These are phyloP conservation scores for Sporothrix schenckii DNA, from an alignment of 2,329 filamentous ascomycete species.

Conservation along the genomic window DNA sequence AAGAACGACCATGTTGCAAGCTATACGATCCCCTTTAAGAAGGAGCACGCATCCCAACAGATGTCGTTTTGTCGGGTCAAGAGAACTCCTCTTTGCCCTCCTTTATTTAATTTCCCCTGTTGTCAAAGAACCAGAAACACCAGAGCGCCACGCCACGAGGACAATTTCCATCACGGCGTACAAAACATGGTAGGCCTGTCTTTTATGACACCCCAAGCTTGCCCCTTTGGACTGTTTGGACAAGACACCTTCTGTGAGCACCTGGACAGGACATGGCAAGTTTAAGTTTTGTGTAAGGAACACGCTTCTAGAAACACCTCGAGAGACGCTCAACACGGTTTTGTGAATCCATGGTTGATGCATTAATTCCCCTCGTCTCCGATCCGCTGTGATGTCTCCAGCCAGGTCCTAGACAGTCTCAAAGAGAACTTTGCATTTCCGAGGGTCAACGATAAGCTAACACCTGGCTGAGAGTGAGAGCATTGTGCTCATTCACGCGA, in stretches of 20 bases:
- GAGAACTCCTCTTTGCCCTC: not conserved
- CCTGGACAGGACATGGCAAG: slow-evolving; percentile 15
- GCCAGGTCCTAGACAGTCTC: not conserved
- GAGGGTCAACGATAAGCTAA: too few species aligned
- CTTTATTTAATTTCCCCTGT: not conserved
- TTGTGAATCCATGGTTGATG: slow-evolving; percentile 1
- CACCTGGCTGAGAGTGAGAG: not conserved
- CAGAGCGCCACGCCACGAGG: slow-evolving; percentile 12
- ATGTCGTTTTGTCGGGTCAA: not conserved
- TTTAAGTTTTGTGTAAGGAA: not conserved
- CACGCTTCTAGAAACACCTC: slow-evolving; percentile 18
- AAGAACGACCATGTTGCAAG: not conserved
- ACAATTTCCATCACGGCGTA: not conserved
- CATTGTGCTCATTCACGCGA: not conserved
- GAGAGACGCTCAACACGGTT: not conserved
- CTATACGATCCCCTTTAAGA: slow-evolving; percentile 1
- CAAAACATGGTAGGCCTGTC: not conserved
- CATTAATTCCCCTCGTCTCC: not conserved
- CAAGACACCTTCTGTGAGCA: not conserved
- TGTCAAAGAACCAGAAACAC: not conserved
- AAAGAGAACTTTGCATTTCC: too few species aligned
- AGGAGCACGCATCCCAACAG: slow-evolving; percentile 1
- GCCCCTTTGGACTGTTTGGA: not conserved
- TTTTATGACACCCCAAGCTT: not conserved
- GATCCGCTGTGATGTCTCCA: not conserved